Conservation (phyloP, 2,329 filamentous ascomycete genomes). For the Helminthosporium solani region DNA sequence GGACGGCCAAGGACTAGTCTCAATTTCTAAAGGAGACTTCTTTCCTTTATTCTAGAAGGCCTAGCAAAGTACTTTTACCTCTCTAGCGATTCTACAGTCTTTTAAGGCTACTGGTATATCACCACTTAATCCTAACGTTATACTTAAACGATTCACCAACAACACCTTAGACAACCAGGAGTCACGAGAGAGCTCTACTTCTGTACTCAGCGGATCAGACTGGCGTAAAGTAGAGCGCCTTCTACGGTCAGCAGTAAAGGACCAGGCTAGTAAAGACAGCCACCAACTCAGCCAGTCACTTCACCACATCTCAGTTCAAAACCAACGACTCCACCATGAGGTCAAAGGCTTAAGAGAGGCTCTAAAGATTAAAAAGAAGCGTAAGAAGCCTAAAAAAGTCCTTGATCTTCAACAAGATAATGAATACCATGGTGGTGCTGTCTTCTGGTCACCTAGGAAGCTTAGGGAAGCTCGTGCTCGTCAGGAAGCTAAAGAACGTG, state of each 20-base stretch:
- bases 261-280: not conserved
- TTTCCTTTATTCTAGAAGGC: slow-evolving; percentile 11
- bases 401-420: slow-evolving; percentile 6
- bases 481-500: not conserved
- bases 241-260: not conserved
- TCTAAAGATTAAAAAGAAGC: slow-evolving; percentile 7
- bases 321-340: slow-evolving; percentile 7
- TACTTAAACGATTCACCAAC: slow-evolving; percentile 4
- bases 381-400: slow-evolving; percentile 5
- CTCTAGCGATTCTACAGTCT: slow-evolving; percentile 1
- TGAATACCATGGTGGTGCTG: slow-evolving; percentile 11
- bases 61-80: slow-evolving; percentile 1
- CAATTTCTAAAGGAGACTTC: slow-evolving; percentile 19
- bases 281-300: slow-evolving; percentile 7
- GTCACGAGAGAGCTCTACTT: slow-evolving; percentile 3
- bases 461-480: slow-evolving; percentile 1
- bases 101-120: slow-evolving; percentile 7
- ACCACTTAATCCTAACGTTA: slow-evolving; percentile 4
- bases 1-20: slow-evolving; percentile 1
- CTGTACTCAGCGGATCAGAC: slow-evolving; percentile 6
- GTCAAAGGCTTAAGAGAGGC: slow-evolving; percentile 6
- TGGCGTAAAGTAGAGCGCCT: slow-evolving; percentile 9
- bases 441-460: slow-evolving; percentile 12
- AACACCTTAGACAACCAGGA: not conserved
- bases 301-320: slow-evolving; percentile 6